phyloP scores from a whole-genome alignment of 805 yeast species.

The Wickerhamomyces sydowiorum region DNA sequence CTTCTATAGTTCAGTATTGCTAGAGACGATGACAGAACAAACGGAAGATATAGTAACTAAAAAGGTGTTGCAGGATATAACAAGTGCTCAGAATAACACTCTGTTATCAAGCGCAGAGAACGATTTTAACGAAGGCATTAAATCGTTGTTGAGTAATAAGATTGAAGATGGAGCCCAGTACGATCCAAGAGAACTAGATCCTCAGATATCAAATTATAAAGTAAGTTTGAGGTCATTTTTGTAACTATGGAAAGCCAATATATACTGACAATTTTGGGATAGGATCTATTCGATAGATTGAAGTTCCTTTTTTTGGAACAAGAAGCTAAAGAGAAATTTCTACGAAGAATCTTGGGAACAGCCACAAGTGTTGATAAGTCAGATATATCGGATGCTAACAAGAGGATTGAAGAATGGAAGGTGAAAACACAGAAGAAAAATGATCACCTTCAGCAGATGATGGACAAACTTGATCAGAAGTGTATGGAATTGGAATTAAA shows the following conservation, averaged over 20 bases:
- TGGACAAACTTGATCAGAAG: conserved; percentile 11
- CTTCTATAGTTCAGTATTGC: too few relatives aligned
- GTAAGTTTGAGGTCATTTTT: not conserved
- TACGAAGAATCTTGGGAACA: conserved; percentile 41
- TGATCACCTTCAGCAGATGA: conserved; percentile 6
- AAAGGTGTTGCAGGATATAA: not conserved
- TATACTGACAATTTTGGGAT: not conserved
- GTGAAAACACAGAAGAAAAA: conserved; percentile 3
- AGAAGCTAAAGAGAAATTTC: conserved; percentile 64
- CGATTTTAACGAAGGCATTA: not conserved
- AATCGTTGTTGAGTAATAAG: not conserved
- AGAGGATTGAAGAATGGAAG: conserved; percentile 23
- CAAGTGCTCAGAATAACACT: not conserved
- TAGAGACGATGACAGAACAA: too few relatives aligned
- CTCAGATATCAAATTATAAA: not conserved
- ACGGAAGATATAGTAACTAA: too few relatives aligned
- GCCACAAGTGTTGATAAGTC: conserved; percentile 23
- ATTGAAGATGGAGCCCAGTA: not conserved
- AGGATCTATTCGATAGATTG: conserved; percentile 37
- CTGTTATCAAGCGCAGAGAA: not conserved
- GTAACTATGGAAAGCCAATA: not conserved
- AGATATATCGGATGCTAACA: conserved; percentile 28
- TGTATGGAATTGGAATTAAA: conserved; percentile 11
- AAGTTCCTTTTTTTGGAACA: conserved; percentile 66
- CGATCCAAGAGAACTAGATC: not conserved